Conservation (phyloP, 1,284 basidiomycete genomes). For the Sphagnurus paluster region DNA sequence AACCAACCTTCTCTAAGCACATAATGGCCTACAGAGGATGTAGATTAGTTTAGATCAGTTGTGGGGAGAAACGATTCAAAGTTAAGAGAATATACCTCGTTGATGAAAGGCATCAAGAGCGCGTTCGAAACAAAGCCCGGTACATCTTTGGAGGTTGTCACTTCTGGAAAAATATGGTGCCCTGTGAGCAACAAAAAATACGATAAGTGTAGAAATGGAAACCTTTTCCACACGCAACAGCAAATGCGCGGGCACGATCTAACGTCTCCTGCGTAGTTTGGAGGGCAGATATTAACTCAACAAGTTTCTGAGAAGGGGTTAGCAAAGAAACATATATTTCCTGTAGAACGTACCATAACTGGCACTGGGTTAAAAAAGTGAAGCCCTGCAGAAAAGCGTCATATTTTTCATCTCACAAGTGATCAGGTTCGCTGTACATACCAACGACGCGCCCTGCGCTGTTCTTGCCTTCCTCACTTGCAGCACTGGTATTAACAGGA, state of each 20-base stretch:
- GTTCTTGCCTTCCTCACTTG: conserved; percentile 61
- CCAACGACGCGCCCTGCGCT: conserved; percentile 76
- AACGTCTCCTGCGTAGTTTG: conserved; percentile 85
- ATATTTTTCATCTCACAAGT: conserved; percentile 1
- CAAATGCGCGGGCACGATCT: conserved; percentile 80
- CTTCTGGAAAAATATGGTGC: conserved; percentile 57
- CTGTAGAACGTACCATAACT: conserved; percentile 77
- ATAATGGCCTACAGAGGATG: conserved; percentile 74
- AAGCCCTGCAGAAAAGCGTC: conserved; percentile 52
- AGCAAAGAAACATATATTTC: background rate
- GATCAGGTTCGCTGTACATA: conserved; percentile 28
- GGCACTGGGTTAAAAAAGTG: conserved; percentile 98
- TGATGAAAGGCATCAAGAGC: conserved; percentile 90
- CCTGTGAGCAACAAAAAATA: background rate
- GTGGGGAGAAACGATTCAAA: conserved; percentile 29
- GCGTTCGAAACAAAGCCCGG: conserved; percentile 92
- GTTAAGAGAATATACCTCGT: conserved; percentile 55
- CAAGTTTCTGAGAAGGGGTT: conserved; percentile 64
- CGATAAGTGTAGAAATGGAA: conserved; percentile 9
- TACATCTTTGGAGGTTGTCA: conserved; percentile 85
- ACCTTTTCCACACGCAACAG: conserved; percentile 90
- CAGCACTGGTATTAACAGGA: conserved; percentile 51
- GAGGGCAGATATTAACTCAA: conserved; percentile 89
- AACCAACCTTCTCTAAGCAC: conserved; percentile 77
- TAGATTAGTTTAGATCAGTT: conserved; percentile 24